Base-by-base conservation (phyloP, 2,329 filamentous ascomycete genomes). In the Phoma sp. region DNA sequence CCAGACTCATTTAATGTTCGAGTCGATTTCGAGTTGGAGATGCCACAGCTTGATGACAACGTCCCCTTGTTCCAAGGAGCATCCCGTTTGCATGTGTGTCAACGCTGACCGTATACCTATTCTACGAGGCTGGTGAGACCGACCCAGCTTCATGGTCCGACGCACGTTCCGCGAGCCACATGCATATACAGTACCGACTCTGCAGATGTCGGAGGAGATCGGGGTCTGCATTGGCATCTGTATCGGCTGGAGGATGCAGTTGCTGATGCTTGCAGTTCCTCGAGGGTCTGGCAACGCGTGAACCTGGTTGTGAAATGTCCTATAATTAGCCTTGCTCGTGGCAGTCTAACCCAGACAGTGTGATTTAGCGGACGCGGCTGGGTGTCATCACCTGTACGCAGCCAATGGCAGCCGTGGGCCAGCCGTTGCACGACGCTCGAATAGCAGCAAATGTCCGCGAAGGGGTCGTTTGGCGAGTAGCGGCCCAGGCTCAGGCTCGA, bases 251-350 rank as follows among this genome's bases (percentile, higher is more conserved):
- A 38, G 22, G 6, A 22, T 55, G 31, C 31, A 31, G 29, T 13
- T 31, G 17, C 17, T 17, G 17, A 17, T 17, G 17, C 17, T 17
- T 17, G 33, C 17, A 13, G 36, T 29, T 24, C 24, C 39, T 46
- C 44, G 46, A 55, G 46, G 43, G 46, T 51, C 43, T 45, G 41
- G 17, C 46, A 51, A 43, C 52, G 37, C 46, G 32, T 35, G 22
- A 36, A 31, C 29, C 46, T 38, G 22, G 58, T 36, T 31, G 43
- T 50, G 57, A 67, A 63, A 64, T 63, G 61, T 61, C 67, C 69
- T 65, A 65, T 69, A 71, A 71, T 69, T 71, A 71, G 62, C 65
- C 58, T 5, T 12, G 7, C 2, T 33, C 15, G 22, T 21, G 1
- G 25, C 15, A 0, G 25, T 43, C 38, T 54, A 54, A 41, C 52